These are phyloP conservation scores for Metschnikowia corniflorae DNA, from an alignment of 805 yeast genomes.

Conservation along the genomic window DNA sequence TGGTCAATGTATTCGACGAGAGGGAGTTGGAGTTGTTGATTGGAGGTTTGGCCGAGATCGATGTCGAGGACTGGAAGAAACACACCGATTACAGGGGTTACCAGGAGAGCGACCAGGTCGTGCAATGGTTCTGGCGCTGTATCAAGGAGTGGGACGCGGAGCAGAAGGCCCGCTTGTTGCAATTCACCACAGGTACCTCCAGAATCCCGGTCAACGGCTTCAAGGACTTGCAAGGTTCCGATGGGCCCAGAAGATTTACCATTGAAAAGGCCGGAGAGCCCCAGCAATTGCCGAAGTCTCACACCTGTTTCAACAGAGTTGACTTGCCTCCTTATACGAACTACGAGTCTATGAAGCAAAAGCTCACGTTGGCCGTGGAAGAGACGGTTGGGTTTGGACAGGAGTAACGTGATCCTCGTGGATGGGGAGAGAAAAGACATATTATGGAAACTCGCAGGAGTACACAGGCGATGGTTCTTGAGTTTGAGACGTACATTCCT, in stretches of 20 bases:
- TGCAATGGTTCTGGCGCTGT: constrained; percentile 98
- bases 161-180: constrained; percentile 91
- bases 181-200: constrained; percentile 98
- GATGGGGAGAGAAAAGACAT: no score
- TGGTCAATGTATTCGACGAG: constrained; percentile 95
- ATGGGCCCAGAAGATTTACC: constrained; percentile 98
- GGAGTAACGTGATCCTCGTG: no score
- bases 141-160: constrained; percentile 93
- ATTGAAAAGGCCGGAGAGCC: constrained; percentile 97
- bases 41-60: constrained; percentile 98
- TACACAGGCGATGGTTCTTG: no score
- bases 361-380: constrained; percentile 93
- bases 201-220: constrained; percentile 99
- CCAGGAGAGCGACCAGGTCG: constrained; percentile 92
- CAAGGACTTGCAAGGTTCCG: constrained; percentile 97
- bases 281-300: constrained; percentile 92
- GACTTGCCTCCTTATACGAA: constrained; percentile 93
- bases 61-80: constrained; percentile 97
- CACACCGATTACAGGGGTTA: constrained; percentile 98
- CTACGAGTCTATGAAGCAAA: constrained; percentile 80
- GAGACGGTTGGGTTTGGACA: constrained; percentile 99
- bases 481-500: no score
- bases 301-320: constrained; percentile 98
- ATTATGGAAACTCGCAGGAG: no score
- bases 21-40: constrained; percentile 93